Conservation (phyloP, 176 grass and related monocot species). For the Zizania latifolia region DNA sequence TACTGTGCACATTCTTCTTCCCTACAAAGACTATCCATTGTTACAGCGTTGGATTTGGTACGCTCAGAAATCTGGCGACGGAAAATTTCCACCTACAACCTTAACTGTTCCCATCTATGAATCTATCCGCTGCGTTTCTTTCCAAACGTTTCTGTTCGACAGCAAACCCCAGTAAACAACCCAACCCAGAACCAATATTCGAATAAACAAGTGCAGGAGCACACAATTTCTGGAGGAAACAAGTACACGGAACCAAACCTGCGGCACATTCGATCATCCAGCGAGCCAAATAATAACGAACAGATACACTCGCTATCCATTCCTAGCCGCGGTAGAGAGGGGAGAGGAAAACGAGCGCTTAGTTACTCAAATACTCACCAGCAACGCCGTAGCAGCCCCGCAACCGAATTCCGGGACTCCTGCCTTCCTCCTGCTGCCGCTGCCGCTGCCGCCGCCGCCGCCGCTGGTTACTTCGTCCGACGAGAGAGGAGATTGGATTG, state of each 20-base stretch:
- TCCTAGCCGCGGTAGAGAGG: background rate
- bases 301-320: background rate
- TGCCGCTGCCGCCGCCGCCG: background rate
- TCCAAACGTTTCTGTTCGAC: too few species aligned
- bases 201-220: background rate
- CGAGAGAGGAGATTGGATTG: background rate
- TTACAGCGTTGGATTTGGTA: too few species aligned
- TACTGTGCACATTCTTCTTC: background rate
- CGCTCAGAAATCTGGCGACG: too few species aligned
- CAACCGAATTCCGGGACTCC: conserved; percentile 1
- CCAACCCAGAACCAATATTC: background rate
- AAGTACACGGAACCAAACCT: background rate
- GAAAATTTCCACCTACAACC: too few species aligned
- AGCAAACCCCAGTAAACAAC: background rate
- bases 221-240: background rate
- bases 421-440: background rate
- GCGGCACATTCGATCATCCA: background rate
- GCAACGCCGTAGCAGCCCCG: background rate
- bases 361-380: too few species aligned
- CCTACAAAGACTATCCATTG: background rate
- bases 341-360: background rate
- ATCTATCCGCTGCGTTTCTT: too few species aligned
- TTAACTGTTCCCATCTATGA: too few species aligned
- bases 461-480: background rate
- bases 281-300: background rate